Evolutionary conservation across 192 early-diverging fungal species (phyloP).

Genomic region (Phlyctochytrium bullatum): DNA sequence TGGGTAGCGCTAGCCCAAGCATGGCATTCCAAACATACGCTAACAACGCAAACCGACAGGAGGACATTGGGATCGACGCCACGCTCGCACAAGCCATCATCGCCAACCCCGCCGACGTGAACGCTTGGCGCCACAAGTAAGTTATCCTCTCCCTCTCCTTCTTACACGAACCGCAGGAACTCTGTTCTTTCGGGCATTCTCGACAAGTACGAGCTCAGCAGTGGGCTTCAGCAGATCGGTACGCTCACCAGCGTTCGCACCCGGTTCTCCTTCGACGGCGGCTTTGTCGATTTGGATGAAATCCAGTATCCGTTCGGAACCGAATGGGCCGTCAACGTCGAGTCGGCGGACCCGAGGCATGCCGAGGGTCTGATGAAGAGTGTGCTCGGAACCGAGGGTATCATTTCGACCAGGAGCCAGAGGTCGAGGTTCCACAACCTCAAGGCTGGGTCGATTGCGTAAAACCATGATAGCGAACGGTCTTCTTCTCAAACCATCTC

Average conservation of each 20-base stretch:
- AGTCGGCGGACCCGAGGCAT: not conserved
- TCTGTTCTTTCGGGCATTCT: not conserved
- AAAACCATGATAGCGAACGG: no score
- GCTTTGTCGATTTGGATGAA: not conserved
- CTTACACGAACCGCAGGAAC: not conserved
- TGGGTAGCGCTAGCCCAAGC: no score
- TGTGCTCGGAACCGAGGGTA: not conserved
- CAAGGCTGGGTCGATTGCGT: not conserved
- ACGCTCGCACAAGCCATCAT: not conserved
- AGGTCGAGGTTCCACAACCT: not conserved
- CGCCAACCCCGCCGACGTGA: not conserved
- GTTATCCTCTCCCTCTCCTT: not conserved
- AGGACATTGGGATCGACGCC: not conserved
- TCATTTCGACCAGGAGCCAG: not conserved
- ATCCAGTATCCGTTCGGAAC: not conserved
- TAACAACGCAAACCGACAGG: no score
- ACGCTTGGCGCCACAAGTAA: not conserved
- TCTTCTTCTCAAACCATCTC: no score
- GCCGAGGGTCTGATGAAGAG: not conserved
- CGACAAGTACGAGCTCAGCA: not conserved
- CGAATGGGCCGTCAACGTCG: not conserved
- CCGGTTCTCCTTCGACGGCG: not conserved
- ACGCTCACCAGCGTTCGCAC: not conserved
- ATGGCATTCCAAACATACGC: no score
- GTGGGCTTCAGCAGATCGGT: not conserved